A percentile compares a stretch with the other conserved stretches of the same genome.
phyloP scores from a whole-genome alignment of 352 stramenopile genomes.

The Phytophthora lateralis region DNA sequence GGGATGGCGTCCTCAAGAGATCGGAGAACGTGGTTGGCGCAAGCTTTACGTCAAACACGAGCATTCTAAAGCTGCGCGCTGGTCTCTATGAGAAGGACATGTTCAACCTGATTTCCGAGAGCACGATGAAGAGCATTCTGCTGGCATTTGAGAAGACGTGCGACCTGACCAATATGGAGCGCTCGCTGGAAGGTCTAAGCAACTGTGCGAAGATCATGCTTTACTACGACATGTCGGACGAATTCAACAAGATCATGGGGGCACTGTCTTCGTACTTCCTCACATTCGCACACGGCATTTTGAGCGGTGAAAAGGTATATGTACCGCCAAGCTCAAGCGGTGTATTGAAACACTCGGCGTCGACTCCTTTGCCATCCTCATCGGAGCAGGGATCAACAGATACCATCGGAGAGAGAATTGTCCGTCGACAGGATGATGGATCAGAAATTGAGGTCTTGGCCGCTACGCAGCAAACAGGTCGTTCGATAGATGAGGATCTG shows the following conservation, averaged over 20 bases:
- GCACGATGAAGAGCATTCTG: constrained; percentile 79
- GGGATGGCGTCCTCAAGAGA: constrained; percentile 87
- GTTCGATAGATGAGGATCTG: constrained; percentile 54
- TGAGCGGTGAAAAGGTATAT: constrained; percentile 87
- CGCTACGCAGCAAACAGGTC: constrained; percentile 17
- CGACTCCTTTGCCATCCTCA: constrained; percentile 11
- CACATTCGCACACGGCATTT: constrained; percentile 82
- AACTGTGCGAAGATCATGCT: constrained; percentile 88
- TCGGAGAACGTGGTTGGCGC: constrained; percentile 88
- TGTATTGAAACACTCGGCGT: constrained; percentile 26
- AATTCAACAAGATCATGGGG: constrained; percentile 87
- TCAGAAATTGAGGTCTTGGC: constrained; percentile 50
- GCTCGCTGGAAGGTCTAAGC: constrained; percentile 75
- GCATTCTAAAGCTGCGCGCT: constrained; percentile 83
- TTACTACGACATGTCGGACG: constrained; percentile 80
- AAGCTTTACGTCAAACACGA: constrained; percentile 87
- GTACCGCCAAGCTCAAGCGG: constrained; percentile 51
- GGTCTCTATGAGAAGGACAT: constrained; percentile 89
- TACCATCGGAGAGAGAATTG: constrained; percentile 34
- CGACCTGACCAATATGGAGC: constrained; percentile 85
- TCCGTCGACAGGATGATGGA: constrained; percentile 38
- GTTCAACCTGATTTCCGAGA: constrained; percentile 85
- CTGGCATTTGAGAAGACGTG: constrained; percentile 86
- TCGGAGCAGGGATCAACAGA: constrained; percentile 21
- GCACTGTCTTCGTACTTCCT: constrained; percentile 83